Evolutionary conservation across 768 basidiomycete genomes (phyloP), one percentile per base, ranked within the genome.

Genomic region (Mycena chlorophos): DNA sequence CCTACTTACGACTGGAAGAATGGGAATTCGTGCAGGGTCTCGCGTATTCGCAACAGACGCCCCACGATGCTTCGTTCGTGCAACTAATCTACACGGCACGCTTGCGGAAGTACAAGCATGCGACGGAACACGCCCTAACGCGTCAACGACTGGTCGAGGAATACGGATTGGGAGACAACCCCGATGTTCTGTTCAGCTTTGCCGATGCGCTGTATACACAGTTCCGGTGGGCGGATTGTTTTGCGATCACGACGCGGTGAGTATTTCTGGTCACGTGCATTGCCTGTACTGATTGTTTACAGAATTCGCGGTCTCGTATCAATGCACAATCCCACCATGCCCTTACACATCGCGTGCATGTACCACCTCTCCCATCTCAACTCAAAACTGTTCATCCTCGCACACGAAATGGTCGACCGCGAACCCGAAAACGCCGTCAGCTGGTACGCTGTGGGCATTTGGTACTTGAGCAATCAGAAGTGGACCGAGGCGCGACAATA

Each of bases 391-490:
- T 99, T 98, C 74, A 88, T 99, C 59, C 81, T 98, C 34, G 97
- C 97, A 0, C 97, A 98, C 65, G 92, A 97, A 66, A 83, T 99
- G 68, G 94, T 98, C 17, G 92, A 98, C 52, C 85, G 84, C 45
- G 95, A 98, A 67, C 95, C 97, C 0, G 91, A 94, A 66, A 88
- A 91, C 39, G 87, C 94, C 0, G 83, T 92, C 51, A 95, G 92
- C 63, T 99, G 97, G 97, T 99, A 98, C 71, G 93, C 97, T 3
- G 97, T 98, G 22, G 97, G 95, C 0, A 85, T 98, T 20, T 99
- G 95, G 91, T 98, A 99, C 72, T 82, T 96, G 53, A 83, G 87
- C 28, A 84, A 85, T 26, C 82, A 83, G 49, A 91, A 95, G 65
- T 99, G 91, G 89, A 76, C 86, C 12, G 91, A 96, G 63, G 93